phyloP scores from a whole-genome alignment of 2,329 filamentous ascomycete genomes.

The Teratosphaeriaceae sp. region DNA sequence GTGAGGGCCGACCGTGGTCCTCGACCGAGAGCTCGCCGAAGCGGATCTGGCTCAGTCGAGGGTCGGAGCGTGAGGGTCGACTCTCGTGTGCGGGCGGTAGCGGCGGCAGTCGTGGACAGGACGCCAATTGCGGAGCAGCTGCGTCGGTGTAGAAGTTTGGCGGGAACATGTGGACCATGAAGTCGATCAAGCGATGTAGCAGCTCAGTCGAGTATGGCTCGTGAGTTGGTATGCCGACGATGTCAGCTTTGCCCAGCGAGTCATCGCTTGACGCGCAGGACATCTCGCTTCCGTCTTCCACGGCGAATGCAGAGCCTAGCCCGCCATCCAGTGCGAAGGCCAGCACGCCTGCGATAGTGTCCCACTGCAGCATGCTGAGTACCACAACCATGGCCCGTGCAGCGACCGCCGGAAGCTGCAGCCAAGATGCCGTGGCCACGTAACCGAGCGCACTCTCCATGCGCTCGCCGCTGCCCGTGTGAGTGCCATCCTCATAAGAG shows the following conservation, averaged over 20 bases:
- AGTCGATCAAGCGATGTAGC: constrained; percentile 51
- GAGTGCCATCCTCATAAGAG: constrained; percentile 5
- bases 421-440: constrained; percentile 54
- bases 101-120: constrained; percentile 42
- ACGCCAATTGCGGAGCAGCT: constrained; percentile 39
- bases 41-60: constrained; percentile 57
- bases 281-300: constrained; percentile 28
- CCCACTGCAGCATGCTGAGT: constrained; percentile 53
- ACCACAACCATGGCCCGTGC: constrained; percentile 55
- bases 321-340: constrained; percentile 51
- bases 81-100: constrained; percentile 20
- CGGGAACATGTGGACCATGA: constrained; percentile 55
- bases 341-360: constrained; percentile 55
- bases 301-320: constrained; percentile 31
- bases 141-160: constrained; percentile 54
- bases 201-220: constrained; percentile 51
- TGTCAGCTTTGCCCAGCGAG: constrained; percentile 18
- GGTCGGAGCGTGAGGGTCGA: constrained; percentile 37
- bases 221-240: constrained; percentile 32
- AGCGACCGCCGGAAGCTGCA: constrained; percentile 50
- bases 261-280: constrained; percentile 31
- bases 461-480: constrained; percentile 13
- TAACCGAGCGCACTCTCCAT: constrained; percentile 50
- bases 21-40: constrained; percentile 59
- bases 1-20: constrained; percentile 30